These are phyloP conservation scores for Yamadazyma oceani DNA, from an alignment of 1,139 yeast genomes.

Conservation along the genomic window DNA sequence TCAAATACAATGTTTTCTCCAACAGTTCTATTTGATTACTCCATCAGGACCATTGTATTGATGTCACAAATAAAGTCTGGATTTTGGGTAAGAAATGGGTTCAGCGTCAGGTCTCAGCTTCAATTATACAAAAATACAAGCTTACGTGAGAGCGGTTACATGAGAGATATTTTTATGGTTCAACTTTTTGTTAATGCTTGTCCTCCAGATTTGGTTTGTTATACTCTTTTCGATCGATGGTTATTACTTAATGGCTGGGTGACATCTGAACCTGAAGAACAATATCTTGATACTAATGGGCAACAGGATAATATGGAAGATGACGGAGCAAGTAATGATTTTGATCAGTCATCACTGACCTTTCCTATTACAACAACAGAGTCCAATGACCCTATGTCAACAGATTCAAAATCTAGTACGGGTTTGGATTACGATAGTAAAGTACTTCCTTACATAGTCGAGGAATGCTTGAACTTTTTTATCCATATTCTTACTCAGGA, in stretches of 20 bases:
- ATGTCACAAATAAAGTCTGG: conserved; percentile 59
- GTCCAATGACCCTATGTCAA: too few relatives aligned
- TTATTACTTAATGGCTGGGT: conserved; percentile 55
- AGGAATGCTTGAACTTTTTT: conserved; percentile 73
- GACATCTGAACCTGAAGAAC: conserved; percentile 4
- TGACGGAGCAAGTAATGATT: too few relatives aligned
- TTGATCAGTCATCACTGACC: too few relatives aligned
- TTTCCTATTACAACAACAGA: too few relatives aligned
- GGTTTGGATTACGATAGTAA: conserved; percentile 43
- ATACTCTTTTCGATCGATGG: conserved; percentile 71
- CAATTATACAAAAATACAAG: conserved; percentile 81
- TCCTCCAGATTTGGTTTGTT: conserved; percentile 57
- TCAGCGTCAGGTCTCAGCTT: conserved; percentile 74
- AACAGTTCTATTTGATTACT: conserved; percentile 61
- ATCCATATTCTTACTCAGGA: conserved; percentile 73
- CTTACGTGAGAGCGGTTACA: conserved; percentile 77
- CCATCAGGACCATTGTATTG: conserved; percentile 66
- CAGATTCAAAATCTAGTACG: too few relatives aligned
- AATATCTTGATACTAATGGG: not conserved
- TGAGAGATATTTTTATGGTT: conserved; percentile 70
- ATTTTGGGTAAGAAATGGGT: conserved; percentile 60
- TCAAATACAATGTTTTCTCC: conserved; percentile 9
- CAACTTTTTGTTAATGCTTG: conserved; percentile 66
- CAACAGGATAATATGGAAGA: too few relatives aligned
- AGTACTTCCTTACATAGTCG: conserved; percentile 61